A percentile compares a stretch with the other conserved stretches of the same genome.
phyloP scores from a whole-genome alignment of 495 filamentous ascomycete genomes.

The Aspergillus cristatus region DNA sequence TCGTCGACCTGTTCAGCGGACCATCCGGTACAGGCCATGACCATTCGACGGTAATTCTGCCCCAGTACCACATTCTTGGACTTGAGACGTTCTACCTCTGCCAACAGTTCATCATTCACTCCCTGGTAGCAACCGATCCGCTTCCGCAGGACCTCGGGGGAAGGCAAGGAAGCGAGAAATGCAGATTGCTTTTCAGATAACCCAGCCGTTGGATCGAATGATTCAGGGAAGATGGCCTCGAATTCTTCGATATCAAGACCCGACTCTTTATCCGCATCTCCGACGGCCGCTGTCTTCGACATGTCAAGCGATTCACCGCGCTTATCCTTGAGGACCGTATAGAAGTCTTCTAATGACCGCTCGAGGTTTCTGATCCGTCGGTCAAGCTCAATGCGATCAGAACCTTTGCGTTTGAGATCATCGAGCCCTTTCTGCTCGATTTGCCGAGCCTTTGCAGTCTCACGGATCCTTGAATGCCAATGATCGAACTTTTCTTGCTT shows the following conservation, averaged over 20 bases:
- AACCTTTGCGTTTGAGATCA: slow-evolving; percentile 49
- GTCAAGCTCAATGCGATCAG: slow-evolving; percentile 48
- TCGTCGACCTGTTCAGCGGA: slow-evolving; percentile 39
- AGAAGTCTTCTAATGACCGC: slow-evolving; percentile 42
- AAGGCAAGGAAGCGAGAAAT: slow-evolving; percentile 22
- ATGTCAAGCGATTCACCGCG: slow-evolving; percentile 22
- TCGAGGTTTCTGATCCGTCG: slow-evolving; percentile 53
- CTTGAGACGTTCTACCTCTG: slow-evolving; percentile 30
- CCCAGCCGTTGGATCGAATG: slow-evolving; percentile 25
- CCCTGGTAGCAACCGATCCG: slow-evolving; percentile 24
- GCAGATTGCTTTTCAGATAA: slow-evolving; percentile 30
- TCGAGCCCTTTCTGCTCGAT: slow-evolving; percentile 65
- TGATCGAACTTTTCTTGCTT: slow-evolving; percentile 77
- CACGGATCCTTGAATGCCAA: slow-evolving; percentile 66
- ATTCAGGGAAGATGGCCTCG: slow-evolving; percentile 25
- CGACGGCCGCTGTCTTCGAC: slow-evolving; percentile 25
- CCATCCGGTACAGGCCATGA: slow-evolving; percentile 41
- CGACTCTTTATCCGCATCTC: slow-evolving; percentile 47
- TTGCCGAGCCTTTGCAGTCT: slow-evolving; percentile 66
- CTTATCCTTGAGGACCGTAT: slow-evolving; percentile 23
- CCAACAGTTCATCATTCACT: slow-evolving; percentile 25
- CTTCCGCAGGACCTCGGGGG: slow-evolving; percentile 19
- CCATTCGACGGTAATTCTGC: slow-evolving; percentile 39
- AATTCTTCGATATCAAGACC: slow-evolving; percentile 34
- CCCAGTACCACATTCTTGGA: slow-evolving; percentile 38